A percentile compares a stretch with the other conserved stretches of the same genome.
phyloP scores from a whole-genome alignment of 2,329 filamentous ascomycete species.

The Rachicladosporium sp. region DNA sequence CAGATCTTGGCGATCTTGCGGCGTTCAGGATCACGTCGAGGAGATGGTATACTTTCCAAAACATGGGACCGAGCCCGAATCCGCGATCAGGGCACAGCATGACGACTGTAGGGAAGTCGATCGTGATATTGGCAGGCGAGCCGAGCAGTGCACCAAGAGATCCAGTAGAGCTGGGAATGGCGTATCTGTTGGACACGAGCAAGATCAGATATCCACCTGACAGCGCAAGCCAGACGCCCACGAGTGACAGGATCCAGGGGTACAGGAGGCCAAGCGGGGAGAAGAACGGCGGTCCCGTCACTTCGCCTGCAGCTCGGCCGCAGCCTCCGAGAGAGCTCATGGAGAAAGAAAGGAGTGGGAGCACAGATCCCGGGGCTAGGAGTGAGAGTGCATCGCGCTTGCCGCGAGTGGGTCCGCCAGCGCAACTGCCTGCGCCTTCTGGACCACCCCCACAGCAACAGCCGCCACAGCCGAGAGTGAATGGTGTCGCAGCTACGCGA shows the following conservation, averaged over 20 bases:
- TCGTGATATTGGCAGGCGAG: conserved; percentile 87
- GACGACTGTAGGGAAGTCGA: conserved; percentile 85
- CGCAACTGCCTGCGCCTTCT: conserved; percentile 41
- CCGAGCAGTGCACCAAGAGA: conserved; percentile 77
- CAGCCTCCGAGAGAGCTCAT: conserved; percentile 15
- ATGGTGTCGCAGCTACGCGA: conserved; percentile 13
- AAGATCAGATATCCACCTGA: conserved; percentile 89
- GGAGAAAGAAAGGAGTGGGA: conserved; percentile 17
- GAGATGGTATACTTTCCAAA: conserved; percentile 98
- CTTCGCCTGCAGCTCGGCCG: conserved; percentile 9
- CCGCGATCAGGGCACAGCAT: conserved; percentile 93
- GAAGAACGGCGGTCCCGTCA: conserved; percentile 8
- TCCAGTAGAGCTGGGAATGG: conserved; percentile 71
- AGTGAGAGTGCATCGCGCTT: conserved; percentile 40
- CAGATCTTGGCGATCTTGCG: conserved; percentile 83
- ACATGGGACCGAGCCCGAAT: conserved; percentile 94
- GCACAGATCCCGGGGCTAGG: conserved; percentile 9
- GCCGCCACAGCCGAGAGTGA: conserved; percentile 22
- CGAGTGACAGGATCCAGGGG: conserved; percentile 19
- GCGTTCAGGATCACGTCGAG: conserved; percentile 72
- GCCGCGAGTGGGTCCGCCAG: conserved; percentile 43
- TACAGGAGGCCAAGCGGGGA: conserved; percentile 23
- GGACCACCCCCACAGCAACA: conserved; percentile 54
- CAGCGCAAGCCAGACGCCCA: conserved; percentile 24
- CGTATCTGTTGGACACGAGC: conserved; percentile 83